A percentile compares a stretch with the other conserved stretches of the same genome.
These are phyloP conservation scores for Boletus rex-veris DNA, from an alignment of 768 basidiomycete species.

Conservation along the genomic window DNA sequence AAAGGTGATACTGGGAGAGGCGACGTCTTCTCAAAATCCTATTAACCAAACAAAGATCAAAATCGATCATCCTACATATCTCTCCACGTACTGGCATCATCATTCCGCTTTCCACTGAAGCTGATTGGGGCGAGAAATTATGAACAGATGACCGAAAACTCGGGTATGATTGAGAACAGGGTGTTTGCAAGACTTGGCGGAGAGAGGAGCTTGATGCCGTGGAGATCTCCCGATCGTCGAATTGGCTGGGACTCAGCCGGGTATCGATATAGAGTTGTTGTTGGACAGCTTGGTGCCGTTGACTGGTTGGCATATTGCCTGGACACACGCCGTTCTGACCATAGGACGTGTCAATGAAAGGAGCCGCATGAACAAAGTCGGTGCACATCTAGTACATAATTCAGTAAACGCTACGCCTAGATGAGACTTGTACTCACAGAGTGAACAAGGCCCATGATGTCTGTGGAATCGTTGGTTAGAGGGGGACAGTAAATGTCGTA, in stretches of 20 bases:
- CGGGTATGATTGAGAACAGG: not conserved
- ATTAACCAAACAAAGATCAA: not conserved
- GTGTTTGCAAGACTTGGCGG: slow-evolving; percentile 6
- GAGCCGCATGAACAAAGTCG: not conserved
- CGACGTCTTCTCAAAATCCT: slow-evolving; percentile 11
- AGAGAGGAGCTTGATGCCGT: slow-evolving; percentile 15
- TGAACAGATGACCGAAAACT: slow-evolving; percentile 1
- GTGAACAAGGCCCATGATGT: not conserved
- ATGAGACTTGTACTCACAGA: slow-evolving; percentile 12
- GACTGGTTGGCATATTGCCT: not conserved
- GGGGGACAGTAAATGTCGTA: not conserved
- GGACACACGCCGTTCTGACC: not conserved
- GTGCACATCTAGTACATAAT: slow-evolving; percentile 1
- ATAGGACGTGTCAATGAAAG: not conserved
- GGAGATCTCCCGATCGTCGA: slow-evolving; percentile 14
- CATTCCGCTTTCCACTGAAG: not conserved
- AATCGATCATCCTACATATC: not conserved
- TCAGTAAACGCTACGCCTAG: slow-evolving; percentile 1
- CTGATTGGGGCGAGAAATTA: slow-evolving; percentile 10
- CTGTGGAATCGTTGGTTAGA: not conserved
- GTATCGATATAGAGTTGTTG: slow-evolving; percentile 22
- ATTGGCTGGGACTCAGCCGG: slow-evolving; percentile 1
- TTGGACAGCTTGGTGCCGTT: slow-evolving; percentile 4
- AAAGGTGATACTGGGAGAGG: slow-evolving; percentile 14
- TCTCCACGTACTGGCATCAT: slow-evolving; percentile 11